These are phyloP conservation scores for Pseudopithomyces maydicus DNA, from an alignment of 2,329 filamentous ascomycete genomes.

Conservation along the genomic window DNA sequence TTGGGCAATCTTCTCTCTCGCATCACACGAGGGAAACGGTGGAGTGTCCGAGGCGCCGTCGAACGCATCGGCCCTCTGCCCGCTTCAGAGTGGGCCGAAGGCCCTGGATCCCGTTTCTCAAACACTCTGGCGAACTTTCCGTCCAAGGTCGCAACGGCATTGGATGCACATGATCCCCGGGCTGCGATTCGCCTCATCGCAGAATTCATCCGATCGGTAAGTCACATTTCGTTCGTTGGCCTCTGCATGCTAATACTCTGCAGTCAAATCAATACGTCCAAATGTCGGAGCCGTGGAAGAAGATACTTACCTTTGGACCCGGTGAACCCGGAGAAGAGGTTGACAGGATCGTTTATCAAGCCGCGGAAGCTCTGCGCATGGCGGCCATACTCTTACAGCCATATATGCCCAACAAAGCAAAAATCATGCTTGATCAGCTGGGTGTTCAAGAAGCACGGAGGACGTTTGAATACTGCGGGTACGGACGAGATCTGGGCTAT, in stretches of 20 bases:
- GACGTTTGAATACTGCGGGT: constrained; percentile 64
- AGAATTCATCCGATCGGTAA: constrained; percentile 35
- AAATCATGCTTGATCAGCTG: constrained; percentile 74
- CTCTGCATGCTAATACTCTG: constrained; percentile 6
- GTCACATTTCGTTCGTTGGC: constrained; percentile 8
- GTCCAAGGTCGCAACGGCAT: constrained; percentile 23
- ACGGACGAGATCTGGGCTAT: constrained; percentile 72
- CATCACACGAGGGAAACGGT: constrained; percentile 69
- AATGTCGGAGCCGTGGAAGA: constrained; percentile 70
- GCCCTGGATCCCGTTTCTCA: constrained; percentile 34
- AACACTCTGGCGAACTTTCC: constrained; percentile 44
- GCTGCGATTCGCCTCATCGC: constrained; percentile 30
- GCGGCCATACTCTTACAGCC: constrained; percentile 85
- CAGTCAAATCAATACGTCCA: constrained; percentile 72
- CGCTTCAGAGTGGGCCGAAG: constrained; percentile 33
- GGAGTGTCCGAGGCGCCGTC: constrained; percentile 69
- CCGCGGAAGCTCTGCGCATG: constrained; percentile 78
- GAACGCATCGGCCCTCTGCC: constrained; percentile 36
- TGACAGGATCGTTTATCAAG: constrained; percentile 66
- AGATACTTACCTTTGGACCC: constrained; percentile 47
- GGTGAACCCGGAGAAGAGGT: constrained; percentile 39
- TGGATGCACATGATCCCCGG: constrained; percentile 36
- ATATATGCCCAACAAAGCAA: constrained; percentile 82
- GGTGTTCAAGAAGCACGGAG: constrained; percentile 70
- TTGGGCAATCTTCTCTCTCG: constrained; percentile 82